Base-by-base conservation (phyloP, 2,329 filamentous ascomycete genomes). In the Triangularia setosa region DNA sequence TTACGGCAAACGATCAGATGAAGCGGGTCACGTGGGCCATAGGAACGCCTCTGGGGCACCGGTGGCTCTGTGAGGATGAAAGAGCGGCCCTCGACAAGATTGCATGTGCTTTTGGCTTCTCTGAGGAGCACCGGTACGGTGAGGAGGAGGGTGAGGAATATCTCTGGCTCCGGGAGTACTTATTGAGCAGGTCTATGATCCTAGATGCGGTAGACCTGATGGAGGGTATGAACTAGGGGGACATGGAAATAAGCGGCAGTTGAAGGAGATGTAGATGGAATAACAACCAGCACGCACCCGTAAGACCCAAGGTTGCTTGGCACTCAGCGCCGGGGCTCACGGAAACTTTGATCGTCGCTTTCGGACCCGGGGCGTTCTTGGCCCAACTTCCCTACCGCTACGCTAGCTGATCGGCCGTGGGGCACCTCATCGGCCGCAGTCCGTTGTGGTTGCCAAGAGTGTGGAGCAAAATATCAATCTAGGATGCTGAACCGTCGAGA, bases 1-100 rank as follows among this genome's bases (percentile, higher is more conserved):
- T 92, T 25, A 97, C 94, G 33, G 84, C 89, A 65, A 97, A 97
- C 77, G 93, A 98, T 75, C 93, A 98, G 77, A 97, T 97, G 91
- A 89, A 90, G 72, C 87, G 95, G 21, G 92, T 98, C 4, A 93
- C 92, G 1, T 99, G 95, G 95, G 83, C 90, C 8, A 87, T 87
- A 0, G 95, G 95, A 11, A 89, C 92, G 33, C 90, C 91, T 23
- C 79, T 98, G 68, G 84, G 90, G 67, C 85, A 92, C 72, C 85
- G 95, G 14, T 98, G 93, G 91, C 76, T 96, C 61, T 84, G 92
- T 33, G 95, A 98, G 75, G 93, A 97, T 68, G 93, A 99, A 80
- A 84, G 95, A 24, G 90, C 89, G 3, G 92, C 93, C 0, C 81
- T 97, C 68, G 95, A 99, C 79, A 88, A 86, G 73, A 86, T 99